Evolutionary conservation across 2,329 filamentous ascomycete genomes (phyloP).

Genomic region (Cladosporium sp.): DNA sequence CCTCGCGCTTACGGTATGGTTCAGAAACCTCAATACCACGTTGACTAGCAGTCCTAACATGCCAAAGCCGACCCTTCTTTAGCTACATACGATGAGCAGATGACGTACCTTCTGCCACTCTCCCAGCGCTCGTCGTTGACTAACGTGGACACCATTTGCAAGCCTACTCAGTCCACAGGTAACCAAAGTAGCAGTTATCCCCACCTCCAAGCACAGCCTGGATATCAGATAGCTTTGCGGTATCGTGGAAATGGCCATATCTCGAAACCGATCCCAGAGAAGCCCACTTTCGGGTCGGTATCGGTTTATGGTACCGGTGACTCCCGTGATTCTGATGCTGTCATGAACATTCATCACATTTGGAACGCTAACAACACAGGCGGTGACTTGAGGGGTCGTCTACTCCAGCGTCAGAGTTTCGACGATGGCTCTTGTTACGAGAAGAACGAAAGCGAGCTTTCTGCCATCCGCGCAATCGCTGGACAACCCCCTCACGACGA

Average conservation of each 20-base stretch:
- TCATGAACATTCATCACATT: neutral
- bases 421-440: too few species aligned
- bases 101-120: too few species aligned
- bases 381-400: constrained; percentile 3
- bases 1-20: too few species aligned
- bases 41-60: too few species aligned
- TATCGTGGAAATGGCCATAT: constrained; percentile 9
- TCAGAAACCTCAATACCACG: too few species aligned
- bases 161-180: too few species aligned
- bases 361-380: constrained; percentile 13
- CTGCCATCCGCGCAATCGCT: neutral
- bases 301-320: constrained; percentile 4
- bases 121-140: too few species aligned
- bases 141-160: too few species aligned
- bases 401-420: neutral
- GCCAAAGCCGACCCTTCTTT: too few species aligned
- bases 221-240: constrained; percentile 2
- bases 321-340: constrained; percentile 3
- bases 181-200: neutral
- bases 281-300: constrained; percentile 9
- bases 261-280: constrained; percentile 9
- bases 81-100: too few species aligned
- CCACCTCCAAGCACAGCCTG: neutral
- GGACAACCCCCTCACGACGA: constrained; percentile 7
- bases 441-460: too few species aligned